Evolutionary conservation across 139 green algal species (phyloP).

Genomic region (Chlorella sp.): DNA sequence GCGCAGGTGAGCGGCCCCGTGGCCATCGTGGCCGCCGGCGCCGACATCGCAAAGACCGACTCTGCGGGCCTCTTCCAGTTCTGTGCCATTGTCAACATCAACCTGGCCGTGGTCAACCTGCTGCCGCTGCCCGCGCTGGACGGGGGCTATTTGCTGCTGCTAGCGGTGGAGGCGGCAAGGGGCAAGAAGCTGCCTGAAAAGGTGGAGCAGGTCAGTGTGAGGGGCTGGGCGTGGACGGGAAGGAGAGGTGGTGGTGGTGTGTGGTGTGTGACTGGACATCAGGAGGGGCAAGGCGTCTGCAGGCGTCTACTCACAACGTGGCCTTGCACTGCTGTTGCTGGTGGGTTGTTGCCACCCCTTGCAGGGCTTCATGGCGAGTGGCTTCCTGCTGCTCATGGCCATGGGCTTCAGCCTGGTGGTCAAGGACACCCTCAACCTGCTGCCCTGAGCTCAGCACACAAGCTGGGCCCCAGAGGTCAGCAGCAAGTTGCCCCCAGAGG

Average conservation of each 20-base stretch:
- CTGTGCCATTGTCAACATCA: constrained; percentile 96
- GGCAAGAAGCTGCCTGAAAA: constrained; percentile 9
- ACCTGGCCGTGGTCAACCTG: constrained; percentile 94
- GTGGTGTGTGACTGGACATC: too few relatives aligned
- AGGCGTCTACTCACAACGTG: too few relatives aligned
- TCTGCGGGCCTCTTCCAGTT: constrained; percentile 55
- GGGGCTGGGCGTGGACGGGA: too few relatives aligned
- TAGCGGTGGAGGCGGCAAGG: constrained; percentile 59
- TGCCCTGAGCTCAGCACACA: too few relatives aligned
- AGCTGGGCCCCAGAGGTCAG: too few relatives aligned
- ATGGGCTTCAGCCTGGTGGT: constrained; percentile 77
- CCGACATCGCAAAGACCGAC: constrained; percentile 74
- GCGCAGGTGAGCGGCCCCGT: constrained; percentile 63
- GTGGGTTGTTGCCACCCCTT: too few relatives aligned
- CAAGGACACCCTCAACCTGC: constrained; percentile 71
- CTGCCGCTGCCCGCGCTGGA: constrained; percentile 94
- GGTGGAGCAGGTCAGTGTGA: not conserved
- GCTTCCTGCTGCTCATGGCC: constrained; percentile 80
- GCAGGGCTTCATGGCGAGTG: constrained; percentile 79
- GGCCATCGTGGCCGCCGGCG: constrained; percentile 88
- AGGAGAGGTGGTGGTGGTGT: too few relatives aligned
- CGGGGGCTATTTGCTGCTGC: constrained; percentile 88
- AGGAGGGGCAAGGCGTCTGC: too few relatives aligned
- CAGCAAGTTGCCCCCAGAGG: too few relatives aligned
- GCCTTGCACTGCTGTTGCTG: too few relatives aligned